Percentiles rank a stretch among this genome's conserved stretches.
Conservation (phyloP, 2,329 filamentous ascomycete species). For the Phialocephala sp. region DNA sequence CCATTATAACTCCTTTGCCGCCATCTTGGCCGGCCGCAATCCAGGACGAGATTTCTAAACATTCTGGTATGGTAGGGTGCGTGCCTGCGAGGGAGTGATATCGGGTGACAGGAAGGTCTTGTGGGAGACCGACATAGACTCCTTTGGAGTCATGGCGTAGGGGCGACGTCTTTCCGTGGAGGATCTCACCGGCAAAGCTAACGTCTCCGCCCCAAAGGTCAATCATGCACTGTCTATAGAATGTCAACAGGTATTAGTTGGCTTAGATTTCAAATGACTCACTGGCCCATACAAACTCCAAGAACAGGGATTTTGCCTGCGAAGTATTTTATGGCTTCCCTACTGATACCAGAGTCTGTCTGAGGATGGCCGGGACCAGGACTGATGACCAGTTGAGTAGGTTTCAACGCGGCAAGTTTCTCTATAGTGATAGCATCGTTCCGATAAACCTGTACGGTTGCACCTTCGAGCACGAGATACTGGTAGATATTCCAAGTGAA, state of each 20-base stretch:
- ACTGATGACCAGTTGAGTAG: slow-evolving; percentile 93
- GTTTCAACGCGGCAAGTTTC: slow-evolving; percentile 80
- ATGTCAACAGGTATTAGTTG: slow-evolving; percentile 23
- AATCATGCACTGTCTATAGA: slow-evolving; percentile 85
- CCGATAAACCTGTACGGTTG: slow-evolving; percentile 84
- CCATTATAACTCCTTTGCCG: slow-evolving; percentile 90
- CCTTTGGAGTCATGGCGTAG: slow-evolving; percentile 89
- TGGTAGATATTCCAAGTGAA: slow-evolving; percentile 99
- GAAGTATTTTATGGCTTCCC: slow-evolving; percentile 89
- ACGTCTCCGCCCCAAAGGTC: slow-evolving; percentile 92
- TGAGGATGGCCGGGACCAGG: slow-evolving; percentile 92
- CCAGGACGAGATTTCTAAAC: slow-evolving; percentile 90
- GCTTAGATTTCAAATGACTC: slow-evolving; percentile 47
- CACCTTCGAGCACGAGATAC: slow-evolving; percentile 95
- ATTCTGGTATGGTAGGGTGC: slow-evolving; percentile 82
- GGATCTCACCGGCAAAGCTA: slow-evolving; percentile 90
- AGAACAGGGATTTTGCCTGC: slow-evolving; percentile 93
- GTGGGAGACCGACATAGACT: slow-evolving; percentile 82
- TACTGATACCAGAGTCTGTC: slow-evolving; percentile 91
- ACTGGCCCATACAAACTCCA: slow-evolving; percentile 99
- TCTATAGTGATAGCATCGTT: slow-evolving; percentile 92
- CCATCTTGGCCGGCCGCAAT: slow-evolving; percentile 76
- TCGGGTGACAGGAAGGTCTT: slow-evolving; percentile 85
- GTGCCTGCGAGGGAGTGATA: slow-evolving; percentile 97
- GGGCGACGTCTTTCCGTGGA: slow-evolving; percentile 96